These are phyloP conservation scores for Rhizopogon roseolus DNA, from an alignment of 768 basidiomycete species.

Conservation along the genomic window DNA sequence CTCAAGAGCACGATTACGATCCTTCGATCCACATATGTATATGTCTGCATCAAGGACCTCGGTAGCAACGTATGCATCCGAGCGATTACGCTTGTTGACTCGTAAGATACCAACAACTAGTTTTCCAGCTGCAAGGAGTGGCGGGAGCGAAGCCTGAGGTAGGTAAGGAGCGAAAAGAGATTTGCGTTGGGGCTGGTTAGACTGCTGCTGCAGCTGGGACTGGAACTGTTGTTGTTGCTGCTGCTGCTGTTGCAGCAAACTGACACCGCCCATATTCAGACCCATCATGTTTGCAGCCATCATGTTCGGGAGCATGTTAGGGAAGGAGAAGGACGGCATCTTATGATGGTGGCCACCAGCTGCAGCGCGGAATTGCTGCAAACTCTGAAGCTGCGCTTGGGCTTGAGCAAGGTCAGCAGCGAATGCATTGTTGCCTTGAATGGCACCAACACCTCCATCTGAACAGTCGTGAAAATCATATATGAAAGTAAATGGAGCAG, in stretches of 20 bases:
- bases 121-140: slow-evolving; percentile 94
- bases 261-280: slow-evolving; percentile 74
- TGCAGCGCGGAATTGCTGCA: slow-evolving; percentile 95
- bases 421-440: slow-evolving; percentile 57
- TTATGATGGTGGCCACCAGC: slow-evolving; percentile 93
- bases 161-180: slow-evolving; percentile 98
- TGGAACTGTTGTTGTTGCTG: slow-evolving; percentile 74
- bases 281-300: slow-evolving; percentile 98
- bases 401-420: slow-evolving; percentile 91
- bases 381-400: slow-evolving; percentile 91
- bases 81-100: slow-evolving; percentile 97
- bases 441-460: slow-evolving; percentile 62
- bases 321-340: slow-evolving; percentile 97
- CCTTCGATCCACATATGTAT: slow-evolving; percentile 98
- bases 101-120: slow-evolving; percentile 95
- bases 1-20: slow-evolving; percentile 96
- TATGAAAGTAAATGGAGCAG: background rate
- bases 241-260: slow-evolving; percentile 87
- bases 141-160: slow-evolving; percentile 95
- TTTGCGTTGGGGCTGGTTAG: slow-evolving; percentile 91
- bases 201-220: slow-evolving; percentile 91
- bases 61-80: slow-evolving; percentile 97
- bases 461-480: background rate
- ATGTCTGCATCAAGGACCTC: slow-evolving; percentile 98
- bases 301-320: slow-evolving; percentile 96